Conservation (phyloP, 352 stramenopile genomes). For the Thalassiosira livingstoniorum region DNA sequence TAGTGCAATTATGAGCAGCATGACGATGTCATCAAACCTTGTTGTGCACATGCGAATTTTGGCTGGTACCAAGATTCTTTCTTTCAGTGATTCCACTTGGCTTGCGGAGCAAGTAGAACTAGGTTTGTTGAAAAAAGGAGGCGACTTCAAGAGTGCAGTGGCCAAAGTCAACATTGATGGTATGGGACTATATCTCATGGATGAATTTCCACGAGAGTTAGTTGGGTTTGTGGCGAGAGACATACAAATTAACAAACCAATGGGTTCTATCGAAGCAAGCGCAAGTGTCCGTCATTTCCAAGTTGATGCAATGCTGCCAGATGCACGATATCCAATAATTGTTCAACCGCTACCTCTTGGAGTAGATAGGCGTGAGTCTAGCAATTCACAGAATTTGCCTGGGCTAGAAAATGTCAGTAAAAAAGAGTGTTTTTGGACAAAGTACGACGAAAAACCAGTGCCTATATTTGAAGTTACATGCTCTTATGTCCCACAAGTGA, state of each 20-base stretch:
- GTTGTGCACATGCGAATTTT: background rate
- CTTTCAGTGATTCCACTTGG: conserved; percentile 54
- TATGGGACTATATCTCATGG: conserved; percentile 64
- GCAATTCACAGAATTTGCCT: background rate
- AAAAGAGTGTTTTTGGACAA: conserved; percentile 56
- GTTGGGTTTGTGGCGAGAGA: conserved; percentile 61
- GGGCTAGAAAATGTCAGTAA: conserved; percentile 26
- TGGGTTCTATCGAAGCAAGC: conserved; percentile 56
- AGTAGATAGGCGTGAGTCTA: conserved; percentile 44
- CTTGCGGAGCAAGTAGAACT: conserved; percentile 51
- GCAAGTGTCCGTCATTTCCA: conserved; percentile 65
- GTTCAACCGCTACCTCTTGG: conserved; percentile 59
- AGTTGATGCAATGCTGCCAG: conserved; percentile 66
- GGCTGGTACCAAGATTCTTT: conserved; percentile 3
- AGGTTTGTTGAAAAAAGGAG: conserved; percentile 59
- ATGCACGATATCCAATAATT: conserved; percentile 71
- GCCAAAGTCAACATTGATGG: conserved; percentile 61
- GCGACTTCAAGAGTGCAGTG: conserved; percentile 55
- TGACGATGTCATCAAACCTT: conserved; percentile 1
- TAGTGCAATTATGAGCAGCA: too few species aligned
- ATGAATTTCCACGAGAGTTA: conserved; percentile 67
- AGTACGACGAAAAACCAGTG: conserved; percentile 45
- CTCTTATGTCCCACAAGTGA: conserved; percentile 53
- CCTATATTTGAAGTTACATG: conserved; percentile 59
- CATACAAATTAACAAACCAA: conserved; percentile 61